phyloP scores from a whole-genome alignment of 2,329 filamentous ascomycete genomes.

The Aspergillus niger region DNA sequence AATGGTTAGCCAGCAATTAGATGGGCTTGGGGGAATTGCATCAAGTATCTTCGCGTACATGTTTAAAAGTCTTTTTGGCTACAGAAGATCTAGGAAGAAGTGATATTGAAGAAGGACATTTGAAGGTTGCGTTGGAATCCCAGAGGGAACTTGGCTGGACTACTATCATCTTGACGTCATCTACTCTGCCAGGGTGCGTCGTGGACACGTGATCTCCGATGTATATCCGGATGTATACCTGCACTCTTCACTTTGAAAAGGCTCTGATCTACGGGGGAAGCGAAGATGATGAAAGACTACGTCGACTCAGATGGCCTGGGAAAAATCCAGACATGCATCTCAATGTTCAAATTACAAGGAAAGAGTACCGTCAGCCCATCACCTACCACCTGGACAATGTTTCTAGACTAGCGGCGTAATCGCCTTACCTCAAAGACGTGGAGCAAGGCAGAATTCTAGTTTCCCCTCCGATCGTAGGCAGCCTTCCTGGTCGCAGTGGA shows the following conservation, averaged over 20 bases:
- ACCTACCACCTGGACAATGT: not conserved
- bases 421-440: not conserved
- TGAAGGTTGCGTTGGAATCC: not conserved
- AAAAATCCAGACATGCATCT: not conserved
- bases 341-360: not conserved
- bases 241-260: not conserved
- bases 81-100: not conserved
- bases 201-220: not conserved
- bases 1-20: not conserved
- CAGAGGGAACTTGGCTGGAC: not conserved
- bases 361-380: not conserved
- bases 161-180: constrained; percentile 9
- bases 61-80: no score
- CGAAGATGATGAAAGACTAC: not conserved
- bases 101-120: not conserved
- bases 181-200: not conserved
- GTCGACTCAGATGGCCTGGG: no score
- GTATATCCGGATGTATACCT: not conserved
- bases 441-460: not conserved
- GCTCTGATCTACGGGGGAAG: not conserved
- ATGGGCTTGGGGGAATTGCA: not conserved
- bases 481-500: not conserved
- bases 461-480: not conserved
- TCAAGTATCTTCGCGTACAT: not conserved
- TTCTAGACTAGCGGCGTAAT: not conserved